Percentiles rank a stretch among this genome's conserved stretches.
phyloP scores from a whole-genome alignment of 179 eudicot genomes.

The Vitellaria paradoxa region DNA sequence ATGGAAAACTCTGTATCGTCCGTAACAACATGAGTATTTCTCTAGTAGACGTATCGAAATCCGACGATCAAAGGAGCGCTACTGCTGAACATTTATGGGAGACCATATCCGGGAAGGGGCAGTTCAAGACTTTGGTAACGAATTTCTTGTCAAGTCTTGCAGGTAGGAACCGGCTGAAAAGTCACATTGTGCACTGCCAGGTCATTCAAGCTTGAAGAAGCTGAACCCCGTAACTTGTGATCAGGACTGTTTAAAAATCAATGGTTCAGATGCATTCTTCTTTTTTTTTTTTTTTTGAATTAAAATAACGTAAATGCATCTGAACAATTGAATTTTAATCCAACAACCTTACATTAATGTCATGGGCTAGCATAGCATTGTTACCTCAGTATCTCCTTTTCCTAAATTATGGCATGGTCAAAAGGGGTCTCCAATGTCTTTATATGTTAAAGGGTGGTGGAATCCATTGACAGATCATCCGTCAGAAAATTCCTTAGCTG shows the following conservation, averaged over 20 bases:
- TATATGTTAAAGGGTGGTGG: background rate
- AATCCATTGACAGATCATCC: background rate
- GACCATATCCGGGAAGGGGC: slow-evolving; percentile 72
- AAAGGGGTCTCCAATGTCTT: background rate
- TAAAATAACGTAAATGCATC: no score
- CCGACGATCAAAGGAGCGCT: slow-evolving; percentile 26
- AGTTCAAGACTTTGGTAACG: slow-evolving; percentile 63
- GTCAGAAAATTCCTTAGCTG: background rate
- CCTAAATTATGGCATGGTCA: background rate
- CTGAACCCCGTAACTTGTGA: no score
- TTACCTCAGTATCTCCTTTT: no score
- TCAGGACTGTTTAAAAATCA: no score
- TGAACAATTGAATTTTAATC: no score
- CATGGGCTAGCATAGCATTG: no score
- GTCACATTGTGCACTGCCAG: slow-evolving; percentile 85
- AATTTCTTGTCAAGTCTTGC: slow-evolving; percentile 78
- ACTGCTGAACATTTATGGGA: slow-evolving; percentile 70
- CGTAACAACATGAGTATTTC: slow-evolving; percentile 87
- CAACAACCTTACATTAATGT: no score
- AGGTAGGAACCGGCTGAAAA: slow-evolving; percentile 63
- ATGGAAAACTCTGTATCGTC: slow-evolving; percentile 70
- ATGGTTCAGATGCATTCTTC: no score
- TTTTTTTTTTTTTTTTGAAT: no score
- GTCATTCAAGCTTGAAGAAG: slow-evolving; percentile 70
- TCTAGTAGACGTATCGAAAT: slow-evolving; percentile 66